Evolutionary conservation across 352 stramenopile genomes (phyloP), one percentile per base, ranked within the genome.

Genomic region (Poterioochromonas sp.): DNA sequence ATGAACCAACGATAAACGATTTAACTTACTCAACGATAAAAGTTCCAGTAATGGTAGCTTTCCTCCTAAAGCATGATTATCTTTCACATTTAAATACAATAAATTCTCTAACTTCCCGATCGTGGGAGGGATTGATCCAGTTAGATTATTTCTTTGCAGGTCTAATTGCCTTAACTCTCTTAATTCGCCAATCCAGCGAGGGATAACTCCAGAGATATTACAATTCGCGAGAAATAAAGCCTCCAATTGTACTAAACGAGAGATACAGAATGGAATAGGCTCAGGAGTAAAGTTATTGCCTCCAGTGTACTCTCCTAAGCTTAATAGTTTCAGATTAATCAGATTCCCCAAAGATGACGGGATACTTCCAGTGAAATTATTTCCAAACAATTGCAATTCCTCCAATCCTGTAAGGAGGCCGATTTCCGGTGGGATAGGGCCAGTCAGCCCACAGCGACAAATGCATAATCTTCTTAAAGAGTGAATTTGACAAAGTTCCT

Each of bases 351-450:
- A 2, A 26, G 65, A 58, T 8, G 1, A 15, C 26, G 65, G 65
- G 53, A 74, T 54, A 40, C n/a, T 58, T 26, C 65, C 65, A 35
- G 37, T 40, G 0, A 74, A 8, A n/a, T 20, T 3, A 74, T 74
- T 74, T 20, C 65, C 65, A 74, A 74, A 74, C 15, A 74, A 54
- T 35, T 74, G 65, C 65, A 74, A 54, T 39, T 74, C 65, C n/a
- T 74, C 65, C 29, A 74, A 54, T 26, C 29, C 2, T 15, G 32
- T 39, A 11, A 74, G 53, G 22, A 26, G 11, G 2, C 65, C 65
- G n/a, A 74, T 54, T 54, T 74, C 65, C 35, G 8, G 3, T 32
- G 65, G 65, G 20, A 74, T 58, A 26, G 1, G 39, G 35, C 65
- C 65, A 35, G 2, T 74, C 12, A 74, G 29, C 8, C 20, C 18